Evolutionary conservation across 2,329 filamentous ascomycete genomes (phyloP).

Genomic region (Sclerotinia glacialis): DNA sequence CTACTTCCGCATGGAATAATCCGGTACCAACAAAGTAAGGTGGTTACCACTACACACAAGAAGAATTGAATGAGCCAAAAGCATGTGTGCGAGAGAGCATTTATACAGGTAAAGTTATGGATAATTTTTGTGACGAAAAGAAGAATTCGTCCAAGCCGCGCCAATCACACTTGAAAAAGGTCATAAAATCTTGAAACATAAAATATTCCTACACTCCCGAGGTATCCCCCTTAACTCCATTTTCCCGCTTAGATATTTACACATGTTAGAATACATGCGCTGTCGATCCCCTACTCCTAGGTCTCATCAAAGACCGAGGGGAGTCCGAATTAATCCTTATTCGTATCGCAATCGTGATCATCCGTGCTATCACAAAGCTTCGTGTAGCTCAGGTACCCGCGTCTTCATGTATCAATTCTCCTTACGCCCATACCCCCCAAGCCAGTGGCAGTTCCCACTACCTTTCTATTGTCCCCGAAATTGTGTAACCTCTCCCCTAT

Average conservation of each 20-base stretch:
- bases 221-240: neutral
- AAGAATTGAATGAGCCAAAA: neutral
- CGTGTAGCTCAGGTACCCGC: too few species aligned
- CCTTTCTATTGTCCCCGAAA: constrained; percentile 58
- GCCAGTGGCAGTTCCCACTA: constrained; percentile 17
- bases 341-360: neutral
- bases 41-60: neutral
- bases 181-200: neutral
- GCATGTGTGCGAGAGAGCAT: too few species aligned
- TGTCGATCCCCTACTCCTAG: neutral
- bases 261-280: neutral
- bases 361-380: neutral
- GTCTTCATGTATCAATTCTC: constrained; percentile 34
- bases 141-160: neutral
- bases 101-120: too few species aligned
- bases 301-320: neutral
- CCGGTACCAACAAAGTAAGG: neutral
- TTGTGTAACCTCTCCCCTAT: constrained; percentile 95
- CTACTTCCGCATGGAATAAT: neutral
- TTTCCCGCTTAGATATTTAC: neutral
- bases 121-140: neutral
- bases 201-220: neutral
- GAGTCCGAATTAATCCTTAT: neutral
- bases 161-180: neutral
- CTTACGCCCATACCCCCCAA: constrained; percentile 24